Evolutionary conservation across 2,329 filamentous ascomycete species (phyloP).

Genomic region (Bimuria novae-zelandiae): DNA sequence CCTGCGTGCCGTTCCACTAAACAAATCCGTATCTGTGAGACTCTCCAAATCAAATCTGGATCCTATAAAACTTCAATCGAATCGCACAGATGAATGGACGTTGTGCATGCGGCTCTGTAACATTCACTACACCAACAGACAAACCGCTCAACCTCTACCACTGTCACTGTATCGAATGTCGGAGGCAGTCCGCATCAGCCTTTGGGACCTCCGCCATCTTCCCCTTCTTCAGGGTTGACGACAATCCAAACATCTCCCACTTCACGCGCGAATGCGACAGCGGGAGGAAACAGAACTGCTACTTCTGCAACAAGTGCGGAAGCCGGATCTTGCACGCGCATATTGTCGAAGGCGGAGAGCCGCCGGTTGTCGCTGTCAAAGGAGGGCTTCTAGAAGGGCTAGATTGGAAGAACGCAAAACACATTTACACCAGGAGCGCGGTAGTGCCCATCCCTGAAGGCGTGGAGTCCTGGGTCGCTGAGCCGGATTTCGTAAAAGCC

Average conservation of each 20-base stretch:
- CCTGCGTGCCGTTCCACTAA: no score
- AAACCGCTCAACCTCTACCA: constrained; percentile 69
- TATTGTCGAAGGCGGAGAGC: constrained; percentile 44
- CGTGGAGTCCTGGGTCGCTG: constrained; percentile 61
- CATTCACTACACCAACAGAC: constrained; percentile 64
- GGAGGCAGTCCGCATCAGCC: constrained; percentile 67
- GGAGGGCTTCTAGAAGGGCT: constrained; percentile 69
- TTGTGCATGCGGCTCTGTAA: constrained; percentile 68
- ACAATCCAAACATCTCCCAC: constrained; percentile 30
- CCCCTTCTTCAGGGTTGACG: constrained; percentile 65
- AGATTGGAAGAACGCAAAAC: constrained; percentile 49
- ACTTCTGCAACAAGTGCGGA: constrained; percentile 60
- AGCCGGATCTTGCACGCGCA: constrained; percentile 67
- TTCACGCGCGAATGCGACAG: constrained; percentile 28
- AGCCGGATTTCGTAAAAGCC: constrained; percentile 43
- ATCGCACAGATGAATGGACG: constrained; percentile 28
- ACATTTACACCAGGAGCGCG: constrained; percentile 71
- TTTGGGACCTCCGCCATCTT: constrained; percentile 74
- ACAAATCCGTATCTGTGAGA: no score
- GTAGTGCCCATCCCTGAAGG: constrained; percentile 72
- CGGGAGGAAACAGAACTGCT: constrained; percentile 30
- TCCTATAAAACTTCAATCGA: no score
- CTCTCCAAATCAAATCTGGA: no score
- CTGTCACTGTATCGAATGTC: constrained; percentile 72
- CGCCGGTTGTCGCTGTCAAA: constrained; percentile 61